Conservation (phyloP, 805 yeast species). For the Candida tammaniensis region DNA sequence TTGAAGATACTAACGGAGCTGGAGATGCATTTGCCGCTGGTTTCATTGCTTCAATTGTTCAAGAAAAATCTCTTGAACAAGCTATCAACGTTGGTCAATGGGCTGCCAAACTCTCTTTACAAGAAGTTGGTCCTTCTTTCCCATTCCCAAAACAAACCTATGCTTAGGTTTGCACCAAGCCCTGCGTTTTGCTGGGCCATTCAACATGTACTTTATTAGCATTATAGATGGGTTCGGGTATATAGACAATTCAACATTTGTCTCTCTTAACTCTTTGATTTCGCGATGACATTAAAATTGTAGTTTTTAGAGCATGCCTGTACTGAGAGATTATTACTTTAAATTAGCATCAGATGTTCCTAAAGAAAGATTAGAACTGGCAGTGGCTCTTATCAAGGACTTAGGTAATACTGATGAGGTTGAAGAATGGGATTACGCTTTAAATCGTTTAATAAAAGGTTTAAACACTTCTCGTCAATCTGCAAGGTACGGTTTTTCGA, state of each 20-base stretch:
- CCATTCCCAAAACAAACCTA: constrained; percentile 72
- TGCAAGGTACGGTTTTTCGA: constrained; percentile 84
- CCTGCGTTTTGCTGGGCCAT: not conserved
- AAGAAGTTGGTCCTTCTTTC: constrained; percentile 91
- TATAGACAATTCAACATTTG: not conserved
- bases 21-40: constrained; percentile 99
- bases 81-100: constrained; percentile 88
- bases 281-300: not conserved
- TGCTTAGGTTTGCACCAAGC: constrained; percentile 15
- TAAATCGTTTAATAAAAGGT: constrained; percentile 76
- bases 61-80: constrained; percentile 59
- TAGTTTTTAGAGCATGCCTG: constrained; percentile 34
- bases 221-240: not conserved
- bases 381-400: constrained; percentile 61
- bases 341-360: constrained; percentile 73
- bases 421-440: constrained; percentile 78
- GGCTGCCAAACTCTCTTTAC: constrained; percentile 90
- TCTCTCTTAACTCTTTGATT: too few species aligned
- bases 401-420: constrained; percentile 41
- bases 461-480: constrained; percentile 77
- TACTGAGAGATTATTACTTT: constrained; percentile 75
- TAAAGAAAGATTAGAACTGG: constrained; percentile 69
- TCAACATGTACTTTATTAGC: not conserved
- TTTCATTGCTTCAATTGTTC: constrained; percentile 82
- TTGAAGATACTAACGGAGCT: constrained; percentile 96